phyloP scores from a whole-genome alignment of 75 land plant genomes.

The Pinus taeda region DNA sequence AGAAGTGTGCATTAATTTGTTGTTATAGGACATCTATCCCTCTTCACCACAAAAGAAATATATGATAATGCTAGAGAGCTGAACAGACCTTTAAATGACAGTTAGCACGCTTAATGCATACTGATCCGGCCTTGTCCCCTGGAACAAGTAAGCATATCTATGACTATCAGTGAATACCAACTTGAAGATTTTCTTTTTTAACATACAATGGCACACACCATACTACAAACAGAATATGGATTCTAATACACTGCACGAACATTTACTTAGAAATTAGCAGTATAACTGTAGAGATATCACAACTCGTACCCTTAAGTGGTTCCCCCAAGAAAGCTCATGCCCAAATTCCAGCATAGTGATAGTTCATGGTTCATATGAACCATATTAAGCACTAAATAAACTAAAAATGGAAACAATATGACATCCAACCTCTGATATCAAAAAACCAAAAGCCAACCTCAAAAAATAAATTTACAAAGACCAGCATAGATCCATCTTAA shows the following conservation, averaged over 20 bases:
- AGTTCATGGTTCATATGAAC: neutral
- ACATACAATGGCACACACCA: constrained; percentile 3
- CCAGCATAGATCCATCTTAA: no score
- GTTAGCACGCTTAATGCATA: constrained; percentile 65
- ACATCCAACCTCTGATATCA: neutral
- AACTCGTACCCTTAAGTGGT: neutral
- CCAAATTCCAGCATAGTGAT: neutral
- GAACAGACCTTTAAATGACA: constrained; percentile 75
- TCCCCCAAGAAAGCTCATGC: neutral
- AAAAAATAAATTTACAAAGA: neutral
- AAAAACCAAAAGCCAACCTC: neutral
- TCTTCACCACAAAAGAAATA: neutral
- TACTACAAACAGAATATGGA: constrained; percentile 1
- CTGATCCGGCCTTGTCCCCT: constrained; percentile 84
- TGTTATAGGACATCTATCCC: neutral
- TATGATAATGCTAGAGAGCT: neutral
- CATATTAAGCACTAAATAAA: neutral
- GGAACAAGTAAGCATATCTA: constrained; percentile 2
- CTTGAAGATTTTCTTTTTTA: constrained; percentile 4
- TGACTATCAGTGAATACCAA: neutral
- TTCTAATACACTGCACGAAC: neutral
- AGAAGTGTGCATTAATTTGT: neutral
- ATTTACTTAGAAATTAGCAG: neutral
- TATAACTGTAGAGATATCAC: neutral
- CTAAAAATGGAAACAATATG: neutral